A percentile compares a stretch with the other conserved stretches of the same genome.
These are phyloP conservation scores for Saccharomycopsis sp. DNA, from an alignment of 805 yeast species.

Conservation along the genomic window DNA sequence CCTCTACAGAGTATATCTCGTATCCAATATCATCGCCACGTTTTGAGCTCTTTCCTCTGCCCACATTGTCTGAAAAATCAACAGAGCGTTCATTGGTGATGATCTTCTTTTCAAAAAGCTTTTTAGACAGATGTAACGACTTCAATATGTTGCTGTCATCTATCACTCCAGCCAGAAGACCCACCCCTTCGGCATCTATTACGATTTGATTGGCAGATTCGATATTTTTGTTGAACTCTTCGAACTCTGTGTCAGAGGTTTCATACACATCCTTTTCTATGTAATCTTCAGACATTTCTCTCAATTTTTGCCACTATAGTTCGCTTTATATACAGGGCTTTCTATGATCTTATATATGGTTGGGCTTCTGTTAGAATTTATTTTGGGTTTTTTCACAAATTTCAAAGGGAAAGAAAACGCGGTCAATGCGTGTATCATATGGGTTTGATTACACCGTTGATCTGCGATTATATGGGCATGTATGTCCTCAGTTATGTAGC, in stretches of 20 bases:
- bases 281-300: not conserved
- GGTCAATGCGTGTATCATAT: not conserved
- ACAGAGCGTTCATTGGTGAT: not conserved
- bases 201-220: not conserved
- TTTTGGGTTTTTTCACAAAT: not conserved
- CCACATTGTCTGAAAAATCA: conserved; percentile 20
- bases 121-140: conserved; percentile 4
- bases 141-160: conserved; percentile 9
- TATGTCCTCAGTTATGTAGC: too few species aligned
- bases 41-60: not conserved
- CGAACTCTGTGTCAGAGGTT: conserved; percentile 15
- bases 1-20: conserved; percentile 15
- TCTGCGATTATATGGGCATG: not conserved
- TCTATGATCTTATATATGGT: not conserved
- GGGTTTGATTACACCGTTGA: not conserved
- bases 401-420: not conserved
- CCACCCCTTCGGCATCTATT: not conserved
- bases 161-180: conserved; percentile 1
- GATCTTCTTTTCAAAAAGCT: conserved; percentile 6
- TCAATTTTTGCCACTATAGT: not conserved
- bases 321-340: not conserved
- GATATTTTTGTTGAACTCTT: not conserved
- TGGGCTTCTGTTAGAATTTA: not conserved
- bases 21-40: not conserved
- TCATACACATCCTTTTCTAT: conserved; percentile 18